Percentiles rank a stretch among this genome's conserved stretches.
These are phyloP conservation scores for Groenewaldozyma salmanticensis DNA, from an alignment of 805 yeast genomes.

Conservation along the genomic window DNA sequence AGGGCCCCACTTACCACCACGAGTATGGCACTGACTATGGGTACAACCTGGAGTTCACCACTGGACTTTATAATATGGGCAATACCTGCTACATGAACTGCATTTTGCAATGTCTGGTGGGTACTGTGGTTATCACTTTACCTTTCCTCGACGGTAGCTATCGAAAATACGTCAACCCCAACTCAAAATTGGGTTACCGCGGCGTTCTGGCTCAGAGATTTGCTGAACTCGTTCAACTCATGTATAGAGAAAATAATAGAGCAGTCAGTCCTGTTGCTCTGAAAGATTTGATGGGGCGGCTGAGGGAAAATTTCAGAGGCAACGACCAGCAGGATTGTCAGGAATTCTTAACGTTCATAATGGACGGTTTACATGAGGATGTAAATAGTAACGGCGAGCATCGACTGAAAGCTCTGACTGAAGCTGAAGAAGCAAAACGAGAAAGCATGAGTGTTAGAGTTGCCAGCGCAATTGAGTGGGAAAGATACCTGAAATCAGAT, in stretches of 20 bases:
- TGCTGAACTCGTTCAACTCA: constrained; percentile 45
- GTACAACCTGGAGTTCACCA: constrained; percentile 32
- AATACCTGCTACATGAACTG: constrained; percentile 94
- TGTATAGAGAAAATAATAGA: constrained; percentile 40
- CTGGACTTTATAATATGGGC: constrained; percentile 75
- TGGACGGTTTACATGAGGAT: constrained; percentile 78
- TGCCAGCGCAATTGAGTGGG: constrained; percentile 91
- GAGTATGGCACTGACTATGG: neutral
- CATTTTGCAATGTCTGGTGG: constrained; percentile 73
- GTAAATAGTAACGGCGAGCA: constrained; percentile 56
- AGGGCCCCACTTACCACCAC: neutral
- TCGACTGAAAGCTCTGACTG: constrained; percentile 49
- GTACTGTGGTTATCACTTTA: constrained; percentile 54
- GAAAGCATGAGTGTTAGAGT: constrained; percentile 66
- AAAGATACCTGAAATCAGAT: constrained; percentile 67
- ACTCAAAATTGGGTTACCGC: constrained; percentile 67
- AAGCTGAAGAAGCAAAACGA: constrained; percentile 61
- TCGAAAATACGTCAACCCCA: constrained; percentile 56
- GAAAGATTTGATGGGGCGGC: constrained; percentile 56
- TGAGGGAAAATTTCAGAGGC: constrained; percentile 56
- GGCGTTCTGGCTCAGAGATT: constrained; percentile 69
- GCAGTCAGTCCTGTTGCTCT: constrained; percentile 54
- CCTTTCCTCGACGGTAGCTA: constrained; percentile 56
- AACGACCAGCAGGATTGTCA: constrained; percentile 78
- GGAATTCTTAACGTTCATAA: constrained; percentile 64